phyloP scores from a whole-genome alignment of 2,329 filamentous ascomycete genomes.

The Colletotrichum lindemuthianum region DNA sequence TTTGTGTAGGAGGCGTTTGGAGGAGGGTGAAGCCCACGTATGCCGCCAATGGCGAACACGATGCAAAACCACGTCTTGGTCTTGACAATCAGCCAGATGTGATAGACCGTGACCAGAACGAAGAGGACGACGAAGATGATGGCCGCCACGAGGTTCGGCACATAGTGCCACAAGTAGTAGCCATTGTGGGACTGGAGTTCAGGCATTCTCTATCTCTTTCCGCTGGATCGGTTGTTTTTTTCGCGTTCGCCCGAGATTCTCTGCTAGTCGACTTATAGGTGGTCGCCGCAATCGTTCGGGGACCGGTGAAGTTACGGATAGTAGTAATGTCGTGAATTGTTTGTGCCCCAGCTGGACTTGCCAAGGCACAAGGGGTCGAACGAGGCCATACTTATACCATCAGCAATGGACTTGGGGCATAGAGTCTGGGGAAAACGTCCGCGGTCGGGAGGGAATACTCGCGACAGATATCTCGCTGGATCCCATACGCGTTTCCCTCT shows the following conservation, averaged over 20 bases:
- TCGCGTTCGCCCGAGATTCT: no score
- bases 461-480: background rate
- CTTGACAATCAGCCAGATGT: slow-evolving; percentile 54
- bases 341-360: slow-evolving; percentile 3
- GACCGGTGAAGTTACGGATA: background rate
- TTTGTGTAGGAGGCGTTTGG: background rate
- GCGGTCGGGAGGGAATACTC: no score
- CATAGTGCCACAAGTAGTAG: slow-evolving; percentile 49
- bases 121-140: slow-evolving; percentile 57
- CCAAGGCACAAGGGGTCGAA: slow-evolving; percentile 20
- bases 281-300: no score
- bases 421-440: no score
- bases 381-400: slow-evolving; percentile 24
- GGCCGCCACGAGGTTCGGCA: slow-evolving; percentile 55
- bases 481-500: slow-evolving; percentile 23
- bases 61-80: slow-evolving; percentile 61
- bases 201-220: slow-evolving; percentile 39
- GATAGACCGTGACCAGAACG: slow-evolving; percentile 47
- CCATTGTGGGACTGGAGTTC: slow-evolving; percentile 43
- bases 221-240: no score
- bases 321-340: slow-evolving; percentile 6
- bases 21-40: slow-evolving; percentile 50
- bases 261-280: no score
- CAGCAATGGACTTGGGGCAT: background rate
- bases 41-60: slow-evolving; percentile 57